Evolutionary conservation across 768 basidiomycete species (phyloP).

Genomic region (Tephrocybe rancida): DNA sequence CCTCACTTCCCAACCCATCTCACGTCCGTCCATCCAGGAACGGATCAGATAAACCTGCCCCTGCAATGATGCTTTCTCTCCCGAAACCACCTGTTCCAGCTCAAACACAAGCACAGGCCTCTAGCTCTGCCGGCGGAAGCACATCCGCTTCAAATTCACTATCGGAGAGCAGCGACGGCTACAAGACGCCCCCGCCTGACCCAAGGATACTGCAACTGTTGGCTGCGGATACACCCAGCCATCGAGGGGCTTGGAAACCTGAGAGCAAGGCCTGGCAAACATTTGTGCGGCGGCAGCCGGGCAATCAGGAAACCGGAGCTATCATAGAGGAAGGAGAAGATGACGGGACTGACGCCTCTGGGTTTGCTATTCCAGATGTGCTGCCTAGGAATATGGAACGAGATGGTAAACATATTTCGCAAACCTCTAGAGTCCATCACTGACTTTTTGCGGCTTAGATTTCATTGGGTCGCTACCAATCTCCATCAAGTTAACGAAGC

Average conservation of each 20-base stretch:
- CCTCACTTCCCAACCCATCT: conserved; percentile 72
- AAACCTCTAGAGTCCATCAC: not conserved
- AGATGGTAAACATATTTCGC: not conserved
- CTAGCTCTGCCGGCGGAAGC: not conserved
- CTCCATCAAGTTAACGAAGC: conserved; percentile 45
- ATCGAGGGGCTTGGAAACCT: conserved; percentile 69
- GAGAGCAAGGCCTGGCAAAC: conserved; percentile 65
- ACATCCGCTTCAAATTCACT: conserved; percentile 7
- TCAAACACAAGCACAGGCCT: not conserved
- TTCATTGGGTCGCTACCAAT: conserved; percentile 61
- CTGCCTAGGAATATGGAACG: conserved; percentile 8
- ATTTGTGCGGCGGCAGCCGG: conserved; percentile 47
- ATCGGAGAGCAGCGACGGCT: conserved; percentile 5
- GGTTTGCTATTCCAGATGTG: conserved; percentile 13
- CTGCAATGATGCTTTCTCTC: conserved; percentile 32
- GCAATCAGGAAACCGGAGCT: conserved; percentile 17
- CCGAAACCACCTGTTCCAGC: conserved; percentile 23
- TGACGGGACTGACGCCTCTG: conserved; percentile 13
- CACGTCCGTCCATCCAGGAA: conserved; percentile 48
- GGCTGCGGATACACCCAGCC: conserved; percentile 71
- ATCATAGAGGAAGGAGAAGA: conserved; percentile 36
- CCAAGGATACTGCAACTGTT: conserved; percentile 61
- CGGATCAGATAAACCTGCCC: conserved; percentile 38
- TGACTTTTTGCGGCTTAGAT: not conserved
- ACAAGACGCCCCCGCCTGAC: conserved; percentile 32